Evolutionary conservation across 176 grass and related monocot genomes (phyloP).

Genomic region (Rhynchospora pubera): DNA sequence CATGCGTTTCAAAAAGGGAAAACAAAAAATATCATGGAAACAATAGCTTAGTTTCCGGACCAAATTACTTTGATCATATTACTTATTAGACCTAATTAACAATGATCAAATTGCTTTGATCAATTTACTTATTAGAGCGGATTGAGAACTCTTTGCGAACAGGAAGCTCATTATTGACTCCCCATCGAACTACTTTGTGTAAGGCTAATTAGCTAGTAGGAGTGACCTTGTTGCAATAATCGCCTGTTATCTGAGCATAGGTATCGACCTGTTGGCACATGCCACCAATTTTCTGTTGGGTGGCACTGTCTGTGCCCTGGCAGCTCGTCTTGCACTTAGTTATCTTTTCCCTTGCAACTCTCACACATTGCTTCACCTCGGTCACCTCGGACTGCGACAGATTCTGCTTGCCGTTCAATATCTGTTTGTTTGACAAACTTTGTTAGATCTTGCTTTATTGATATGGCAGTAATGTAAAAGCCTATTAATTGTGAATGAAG

Average conservation of each 20-base stretch:
- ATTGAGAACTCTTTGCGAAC: neutral
- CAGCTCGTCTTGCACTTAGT: constrained; percentile 1
- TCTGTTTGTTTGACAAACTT: neutral
- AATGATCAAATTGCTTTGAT: neutral
- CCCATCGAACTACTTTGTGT: neutral
- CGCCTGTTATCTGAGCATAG: neutral
- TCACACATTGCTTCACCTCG: constrained; percentile 6
- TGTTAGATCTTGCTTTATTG: neutral
- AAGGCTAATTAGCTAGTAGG: neutral
- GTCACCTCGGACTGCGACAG: neutral
- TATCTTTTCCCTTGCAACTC: neutral
- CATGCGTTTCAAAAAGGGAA: neutral
- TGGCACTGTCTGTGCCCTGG: neutral
- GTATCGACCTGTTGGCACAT: neutral
- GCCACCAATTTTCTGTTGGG: neutral
- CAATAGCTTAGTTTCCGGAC: neutral
- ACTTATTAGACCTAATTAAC: constrained; percentile 1
- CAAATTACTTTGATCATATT: neutral
- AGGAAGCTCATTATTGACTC: neutral
- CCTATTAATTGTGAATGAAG: too few relatives aligned
- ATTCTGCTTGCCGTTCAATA: constrained; percentile 2
- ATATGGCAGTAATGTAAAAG: too few relatives aligned
- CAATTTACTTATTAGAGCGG: neutral
- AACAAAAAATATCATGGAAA: neutral
- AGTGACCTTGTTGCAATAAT: neutral